Conservation (phyloP, 2,329 filamentous ascomycete species). For the Plectosphaerella sp. region DNA sequence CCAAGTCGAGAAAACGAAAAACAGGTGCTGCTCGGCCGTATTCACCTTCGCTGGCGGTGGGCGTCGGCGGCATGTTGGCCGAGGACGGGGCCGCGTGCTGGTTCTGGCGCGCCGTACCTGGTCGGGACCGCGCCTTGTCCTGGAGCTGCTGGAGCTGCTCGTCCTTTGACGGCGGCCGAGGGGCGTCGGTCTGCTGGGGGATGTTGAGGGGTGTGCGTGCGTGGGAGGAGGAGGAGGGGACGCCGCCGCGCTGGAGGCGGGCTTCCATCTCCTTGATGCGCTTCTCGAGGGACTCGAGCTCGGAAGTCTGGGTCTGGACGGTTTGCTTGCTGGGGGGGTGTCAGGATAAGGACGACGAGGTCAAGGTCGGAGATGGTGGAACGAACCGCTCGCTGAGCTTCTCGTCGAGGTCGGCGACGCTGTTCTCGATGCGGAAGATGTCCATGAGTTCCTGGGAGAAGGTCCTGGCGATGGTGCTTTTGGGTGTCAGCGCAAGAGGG, state of each 20-base stretch:
- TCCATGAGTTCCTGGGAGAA: slow-evolving; percentile 85
- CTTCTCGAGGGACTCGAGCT: slow-evolving; percentile 82
- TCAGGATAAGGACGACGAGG: background rate
- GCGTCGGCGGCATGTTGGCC: slow-evolving; percentile 56
- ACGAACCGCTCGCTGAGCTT: slow-evolving; percentile 79
- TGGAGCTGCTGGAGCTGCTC: slow-evolving; percentile 6
- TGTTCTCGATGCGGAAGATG: slow-evolving; percentile 83
- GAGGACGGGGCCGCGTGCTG: slow-evolving; percentile 45
- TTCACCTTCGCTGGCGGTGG: slow-evolving; percentile 60
- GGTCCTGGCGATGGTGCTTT: slow-evolving; percentile 78
- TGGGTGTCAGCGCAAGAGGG: slow-evolving; percentile 18
- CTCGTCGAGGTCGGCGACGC: slow-evolving; percentile 67
- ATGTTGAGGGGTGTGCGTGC: slow-evolving; percentile 13
- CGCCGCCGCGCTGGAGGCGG: slow-evolving; percentile 49
- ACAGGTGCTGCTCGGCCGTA: slow-evolving; percentile 22
- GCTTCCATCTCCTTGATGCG: slow-evolving; percentile 82
- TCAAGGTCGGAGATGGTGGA: slow-evolving; percentile 3
- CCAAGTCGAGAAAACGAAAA: background rate
- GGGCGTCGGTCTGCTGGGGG: slow-evolving; percentile 13
- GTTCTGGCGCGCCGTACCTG: slow-evolving; percentile 47
- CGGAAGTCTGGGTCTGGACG: slow-evolving; percentile 67
- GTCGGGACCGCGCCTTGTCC: slow-evolving; percentile 43
- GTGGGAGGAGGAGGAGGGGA: slow-evolving; percentile 8
- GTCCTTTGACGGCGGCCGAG: slow-evolving; percentile 14
- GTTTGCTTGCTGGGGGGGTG: slow-evolving; percentile 65